Evolutionary conservation across 208 protist genomes (phyloP).

Genomic region (Tetramitus jugosus): DNA sequence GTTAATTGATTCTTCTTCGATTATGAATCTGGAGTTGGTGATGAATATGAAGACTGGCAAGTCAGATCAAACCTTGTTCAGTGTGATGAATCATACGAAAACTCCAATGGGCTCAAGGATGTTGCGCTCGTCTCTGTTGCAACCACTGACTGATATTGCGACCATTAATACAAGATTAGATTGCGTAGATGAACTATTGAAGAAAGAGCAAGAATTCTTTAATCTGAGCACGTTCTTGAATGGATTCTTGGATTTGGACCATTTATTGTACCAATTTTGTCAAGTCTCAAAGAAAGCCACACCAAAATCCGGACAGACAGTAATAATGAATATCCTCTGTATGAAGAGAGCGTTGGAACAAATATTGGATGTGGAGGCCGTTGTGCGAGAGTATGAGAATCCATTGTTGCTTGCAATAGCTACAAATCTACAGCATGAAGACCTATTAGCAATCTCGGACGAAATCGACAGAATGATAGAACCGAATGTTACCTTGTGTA

Average conservation of each 20-base stretch:
- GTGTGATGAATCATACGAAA: background rate
- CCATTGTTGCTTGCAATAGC: background rate
- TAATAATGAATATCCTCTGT: background rate
- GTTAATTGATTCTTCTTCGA: background rate
- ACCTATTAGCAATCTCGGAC: background rate
- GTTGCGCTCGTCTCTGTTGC: background rate
- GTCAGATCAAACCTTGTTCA: background rate
- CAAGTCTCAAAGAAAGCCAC: background rate
- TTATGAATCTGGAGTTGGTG: background rate
- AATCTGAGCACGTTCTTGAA: background rate
- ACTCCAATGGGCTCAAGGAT: conserved; percentile 22
- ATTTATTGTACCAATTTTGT: conserved; percentile 12
- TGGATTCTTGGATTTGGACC: background rate
- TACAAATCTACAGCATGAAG: background rate
- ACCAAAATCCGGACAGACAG: background rate
- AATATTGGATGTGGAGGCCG: background rate
- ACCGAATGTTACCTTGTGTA: background rate
- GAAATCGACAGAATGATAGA: background rate
- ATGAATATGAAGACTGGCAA: conserved; percentile 1
- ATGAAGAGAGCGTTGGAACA: background rate
- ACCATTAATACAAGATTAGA: conserved; percentile 7
- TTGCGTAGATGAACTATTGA: background rate
- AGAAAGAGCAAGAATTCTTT: background rate
- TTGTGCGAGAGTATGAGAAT: background rate
- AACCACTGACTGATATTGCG: conserved; percentile 5